A percentile compares a stretch with the other conserved stretches of the same genome.
These are phyloP conservation scores for Calonectria henricotiae DNA, from an alignment of 2,329 filamentous ascomycete genomes.

Conservation along the genomic window DNA sequence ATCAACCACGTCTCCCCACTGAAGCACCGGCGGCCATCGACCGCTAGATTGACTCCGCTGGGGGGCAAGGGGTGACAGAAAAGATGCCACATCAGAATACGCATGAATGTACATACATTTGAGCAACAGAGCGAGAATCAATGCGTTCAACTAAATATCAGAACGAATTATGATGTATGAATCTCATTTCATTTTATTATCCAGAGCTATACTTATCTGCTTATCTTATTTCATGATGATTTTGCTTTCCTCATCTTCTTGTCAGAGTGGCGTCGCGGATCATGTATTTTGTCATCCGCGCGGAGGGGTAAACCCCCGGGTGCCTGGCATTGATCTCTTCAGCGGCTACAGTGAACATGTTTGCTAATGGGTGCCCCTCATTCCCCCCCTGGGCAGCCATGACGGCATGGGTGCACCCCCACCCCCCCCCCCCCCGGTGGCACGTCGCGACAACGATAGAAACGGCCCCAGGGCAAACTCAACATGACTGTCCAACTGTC, in stretches of 20 bases:
- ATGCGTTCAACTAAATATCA: too few relatives aligned
- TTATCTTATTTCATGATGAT: too few relatives aligned
- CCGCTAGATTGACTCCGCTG: constrained; percentile 14
- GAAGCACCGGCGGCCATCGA: not conserved
- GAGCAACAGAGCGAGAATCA: too few relatives aligned
- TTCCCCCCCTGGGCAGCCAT: constrained; percentile 20
- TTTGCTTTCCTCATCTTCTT: too few relatives aligned
- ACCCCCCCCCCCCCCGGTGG: constrained; percentile 1
- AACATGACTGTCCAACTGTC: constrained; percentile 9
- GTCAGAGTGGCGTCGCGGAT: too few relatives aligned
- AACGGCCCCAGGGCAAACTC: constrained; percentile 9
- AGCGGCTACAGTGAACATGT: constrained; percentile 21
- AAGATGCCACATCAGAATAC: too few relatives aligned
- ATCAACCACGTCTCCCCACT: constrained; percentile 28
- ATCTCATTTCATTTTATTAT: too few relatives aligned
- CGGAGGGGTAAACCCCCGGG: not conserved
- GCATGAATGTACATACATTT: too few relatives aligned
- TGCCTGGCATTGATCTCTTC: constrained; percentile 14
- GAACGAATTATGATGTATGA: too few relatives aligned
- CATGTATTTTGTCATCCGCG: too few relatives aligned
- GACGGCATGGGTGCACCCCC: constrained; percentile 17
- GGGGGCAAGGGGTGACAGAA: too few relatives aligned
- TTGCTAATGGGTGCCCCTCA: constrained; percentile 28
- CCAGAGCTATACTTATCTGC: too few relatives aligned
- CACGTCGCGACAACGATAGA: constrained; percentile 17